Conservation (phyloP, 108 stramenopile species). For the Cyclotella atomus region DNA sequence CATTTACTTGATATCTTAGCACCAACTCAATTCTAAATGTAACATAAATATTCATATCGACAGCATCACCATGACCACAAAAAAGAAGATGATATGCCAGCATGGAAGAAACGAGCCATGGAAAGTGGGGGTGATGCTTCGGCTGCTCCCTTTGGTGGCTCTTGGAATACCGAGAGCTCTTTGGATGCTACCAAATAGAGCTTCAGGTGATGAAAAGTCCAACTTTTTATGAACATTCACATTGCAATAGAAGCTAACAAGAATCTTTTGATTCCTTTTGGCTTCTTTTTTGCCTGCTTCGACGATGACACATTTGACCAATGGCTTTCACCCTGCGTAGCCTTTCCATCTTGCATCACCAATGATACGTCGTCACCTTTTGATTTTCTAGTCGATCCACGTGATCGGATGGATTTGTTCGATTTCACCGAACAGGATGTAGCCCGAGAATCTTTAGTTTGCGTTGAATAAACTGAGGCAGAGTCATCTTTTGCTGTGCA, state of each 20-base stretch:
- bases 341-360: neutral
- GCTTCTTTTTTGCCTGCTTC: slow-evolving; percentile 1
- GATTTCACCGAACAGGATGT: slow-evolving; percentile 10
- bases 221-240: no score
- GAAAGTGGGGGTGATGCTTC: slow-evolving; percentile 61
- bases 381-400: neutral
- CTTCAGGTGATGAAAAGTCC: neutral
- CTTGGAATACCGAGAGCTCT: slow-evolving; percentile 67
- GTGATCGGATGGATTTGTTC: neutral
- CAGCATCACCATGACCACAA: slow-evolving; percentile 8
- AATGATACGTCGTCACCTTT: neutral
- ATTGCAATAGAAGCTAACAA: neutral
- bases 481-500: neutral
- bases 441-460: slow-evolving; percentile 6
- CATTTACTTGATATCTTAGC: no score
- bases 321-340: neutral
- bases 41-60: no score
- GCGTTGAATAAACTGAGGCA: neutral
- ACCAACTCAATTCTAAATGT: no score
- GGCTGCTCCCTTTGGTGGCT: slow-evolving; percentile 80
- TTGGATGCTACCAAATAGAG: slow-evolving; percentile 58
- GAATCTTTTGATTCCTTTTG: slow-evolving; percentile 3
- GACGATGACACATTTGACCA: slow-evolving; percentile 10
- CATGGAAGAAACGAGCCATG: slow-evolving; percentile 76
- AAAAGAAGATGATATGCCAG: slow-evolving; percentile 55